A percentile compares a stretch with the other conserved stretches of the same genome.
Conservation (phyloP, 2,329 filamentous ascomycete genomes). For the Fusarium brachygibbosum region DNA sequence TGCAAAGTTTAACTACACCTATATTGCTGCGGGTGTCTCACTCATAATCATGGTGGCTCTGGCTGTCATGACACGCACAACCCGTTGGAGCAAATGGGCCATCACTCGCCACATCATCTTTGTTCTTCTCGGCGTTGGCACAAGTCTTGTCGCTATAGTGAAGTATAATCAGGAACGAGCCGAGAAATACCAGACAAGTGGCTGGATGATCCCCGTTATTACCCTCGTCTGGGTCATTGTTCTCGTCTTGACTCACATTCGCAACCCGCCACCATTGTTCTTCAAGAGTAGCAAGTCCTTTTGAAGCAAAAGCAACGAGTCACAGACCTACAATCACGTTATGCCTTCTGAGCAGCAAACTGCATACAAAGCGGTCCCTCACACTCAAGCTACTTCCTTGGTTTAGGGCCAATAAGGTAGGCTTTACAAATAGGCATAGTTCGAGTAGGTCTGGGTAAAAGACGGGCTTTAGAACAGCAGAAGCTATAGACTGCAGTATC, state of each 20-base stretch:
- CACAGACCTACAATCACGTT: slow-evolving; percentile 29
- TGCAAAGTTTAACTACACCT: slow-evolving; percentile 53
- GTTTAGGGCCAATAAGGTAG: not conserved
- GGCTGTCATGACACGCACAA: slow-evolving; percentile 50
- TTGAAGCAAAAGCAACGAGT: slow-evolving; percentile 30
- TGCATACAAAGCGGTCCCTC: slow-evolving; percentile 16
- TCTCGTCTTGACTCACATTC: slow-evolving; percentile 53
- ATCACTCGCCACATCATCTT: slow-evolving; percentile 51
- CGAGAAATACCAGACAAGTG: slow-evolving; percentile 44
- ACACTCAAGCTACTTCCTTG: not conserved
- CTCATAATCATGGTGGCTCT: slow-evolving; percentile 53
- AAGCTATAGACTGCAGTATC: not conserved
- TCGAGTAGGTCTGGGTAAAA: not conserved
- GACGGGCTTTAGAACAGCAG: not conserved
- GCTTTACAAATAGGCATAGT: not conserved
- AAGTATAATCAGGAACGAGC: slow-evolving; percentile 36
- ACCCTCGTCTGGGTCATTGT: slow-evolving; percentile 53
- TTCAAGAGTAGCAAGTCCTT: slow-evolving; percentile 38
- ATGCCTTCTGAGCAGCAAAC: slow-evolving; percentile 22
- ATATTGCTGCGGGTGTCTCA: slow-evolving; percentile 51
- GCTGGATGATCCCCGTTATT: slow-evolving; percentile 54
- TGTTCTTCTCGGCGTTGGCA: slow-evolving; percentile 50
- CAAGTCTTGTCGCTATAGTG: slow-evolving; percentile 48
- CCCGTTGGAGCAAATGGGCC: slow-evolving; percentile 52
- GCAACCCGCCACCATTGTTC: slow-evolving; percentile 44